Conservation (phyloP, 1,284 basidiomycete species). For the Heterobasidion parviporum region DNA sequence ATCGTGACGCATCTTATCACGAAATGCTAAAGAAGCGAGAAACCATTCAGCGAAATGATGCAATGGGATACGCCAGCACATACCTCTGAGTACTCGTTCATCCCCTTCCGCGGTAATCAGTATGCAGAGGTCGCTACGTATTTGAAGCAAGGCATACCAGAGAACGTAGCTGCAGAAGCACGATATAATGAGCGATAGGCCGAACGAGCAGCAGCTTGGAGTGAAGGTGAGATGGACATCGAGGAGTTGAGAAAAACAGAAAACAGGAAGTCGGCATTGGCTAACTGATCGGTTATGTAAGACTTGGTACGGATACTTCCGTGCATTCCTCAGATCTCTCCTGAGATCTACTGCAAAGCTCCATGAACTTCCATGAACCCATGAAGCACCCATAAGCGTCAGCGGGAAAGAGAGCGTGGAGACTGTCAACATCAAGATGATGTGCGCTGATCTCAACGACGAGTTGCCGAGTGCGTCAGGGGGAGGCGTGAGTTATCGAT, state of each 20-base stretch:
- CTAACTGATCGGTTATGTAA: not conserved
- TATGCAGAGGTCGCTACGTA: not conserved
- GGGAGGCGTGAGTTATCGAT: too few relatives aligned
- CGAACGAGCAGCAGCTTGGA: constrained; percentile 48
- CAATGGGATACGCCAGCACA: not conserved
- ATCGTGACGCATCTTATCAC: constrained; percentile 51
- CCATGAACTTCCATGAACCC: too few relatives aligned
- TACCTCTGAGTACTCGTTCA: constrained; percentile 43
- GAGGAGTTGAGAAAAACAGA: not conserved
- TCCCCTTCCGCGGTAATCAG: constrained; percentile 34
- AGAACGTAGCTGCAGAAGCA: constrained; percentile 57
- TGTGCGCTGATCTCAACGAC: too few relatives aligned
- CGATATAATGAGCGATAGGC: constrained; percentile 65
- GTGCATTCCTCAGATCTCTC: constrained; percentile 11
- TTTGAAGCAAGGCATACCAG: constrained; percentile 30
- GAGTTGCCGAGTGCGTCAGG: too few relatives aligned
- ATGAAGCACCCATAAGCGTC: too few relatives aligned
- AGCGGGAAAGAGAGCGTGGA: too few relatives aligned
- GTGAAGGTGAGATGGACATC: constrained; percentile 20
- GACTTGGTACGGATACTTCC: not conserved
- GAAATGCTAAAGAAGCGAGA: constrained; percentile 44
- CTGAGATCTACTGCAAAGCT: constrained; percentile 10
- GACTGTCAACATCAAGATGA: too few relatives aligned
- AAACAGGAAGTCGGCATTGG: not conserved
- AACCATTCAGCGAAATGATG: not conserved